A percentile compares a stretch with the other conserved stretches of the same genome.
Conservation (phyloP, 305 asterid species). For the Fraxinus baroniana region DNA sequence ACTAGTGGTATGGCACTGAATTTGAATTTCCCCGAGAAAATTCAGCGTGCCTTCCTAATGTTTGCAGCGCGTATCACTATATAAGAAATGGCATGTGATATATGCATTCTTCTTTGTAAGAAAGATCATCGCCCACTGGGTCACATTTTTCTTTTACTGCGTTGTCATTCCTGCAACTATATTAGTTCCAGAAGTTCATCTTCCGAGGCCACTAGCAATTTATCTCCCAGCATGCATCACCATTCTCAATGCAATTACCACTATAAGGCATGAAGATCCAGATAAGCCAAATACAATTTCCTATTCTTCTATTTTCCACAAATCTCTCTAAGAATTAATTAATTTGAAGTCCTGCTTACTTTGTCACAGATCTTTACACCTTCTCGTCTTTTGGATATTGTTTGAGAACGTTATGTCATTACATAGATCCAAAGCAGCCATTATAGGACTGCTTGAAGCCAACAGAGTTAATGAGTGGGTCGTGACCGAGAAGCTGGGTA, state of each 20-base stretch:
- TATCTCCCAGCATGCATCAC: slow-evolving; percentile 70
- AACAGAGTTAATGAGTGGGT: slow-evolving; percentile 57
- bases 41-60: slow-evolving; percentile 24
- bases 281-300: slow-evolving; percentile 12
- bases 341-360: slow-evolving; percentile 5
- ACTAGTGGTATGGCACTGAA: neutral
- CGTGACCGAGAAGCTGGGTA: slow-evolving; percentile 82
- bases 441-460: slow-evolving; percentile 55
- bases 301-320: slow-evolving; percentile 7
- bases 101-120: slow-evolving; percentile 76
- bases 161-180: slow-evolving; percentile 39
- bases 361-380: slow-evolving; percentile 46
- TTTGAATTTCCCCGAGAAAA: slow-evolving; percentile 13
- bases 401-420: slow-evolving; percentile 66
- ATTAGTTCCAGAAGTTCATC: slow-evolving; percentile 41
- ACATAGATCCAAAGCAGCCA: slow-evolving; percentile 57
- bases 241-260: slow-evolving; percentile 55
- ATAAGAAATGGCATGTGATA: slow-evolving; percentile 69
- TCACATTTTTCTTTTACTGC: slow-evolving; percentile 48
- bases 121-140: slow-evolving; percentile 78
- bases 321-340: slow-evolving; percentile 7
- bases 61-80: slow-evolving; percentile 74
- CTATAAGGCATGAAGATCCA: slow-evolving; percentile 42
- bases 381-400: slow-evolving; percentile 50
- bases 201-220: slow-evolving; percentile 58